Conservation (phyloP, 495 filamentous ascomycete genomes). For the Hyaloscypha bicolor region DNA sequence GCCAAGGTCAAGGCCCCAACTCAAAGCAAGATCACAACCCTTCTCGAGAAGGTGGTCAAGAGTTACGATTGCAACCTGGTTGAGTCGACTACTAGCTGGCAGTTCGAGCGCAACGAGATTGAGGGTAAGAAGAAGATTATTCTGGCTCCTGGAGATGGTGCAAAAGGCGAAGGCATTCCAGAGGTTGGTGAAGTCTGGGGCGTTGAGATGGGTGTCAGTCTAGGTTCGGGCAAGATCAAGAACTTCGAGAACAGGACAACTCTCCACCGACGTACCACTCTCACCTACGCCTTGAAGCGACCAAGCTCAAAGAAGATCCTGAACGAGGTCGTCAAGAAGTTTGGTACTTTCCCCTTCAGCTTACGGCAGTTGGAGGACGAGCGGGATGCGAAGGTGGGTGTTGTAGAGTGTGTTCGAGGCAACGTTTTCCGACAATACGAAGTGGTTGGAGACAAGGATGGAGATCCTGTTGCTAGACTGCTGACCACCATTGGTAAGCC, state of each 20-base stretch:
- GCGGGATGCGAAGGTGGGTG: slow-evolving; percentile 91
- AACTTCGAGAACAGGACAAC: slow-evolving; percentile 82
- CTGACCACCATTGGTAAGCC: slow-evolving; percentile 88
- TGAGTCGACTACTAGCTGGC: slow-evolving; percentile 96
- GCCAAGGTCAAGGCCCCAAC: slow-evolving; percentile 76
- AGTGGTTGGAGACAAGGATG: slow-evolving; percentile 89
- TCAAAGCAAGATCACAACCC: slow-evolving; percentile 79
- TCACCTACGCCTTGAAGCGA: slow-evolving; percentile 88
- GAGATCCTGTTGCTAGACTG: slow-evolving; percentile 76
- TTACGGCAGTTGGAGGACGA: slow-evolving; percentile 96
- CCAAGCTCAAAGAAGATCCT: slow-evolving; percentile 87
- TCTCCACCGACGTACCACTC: slow-evolving; percentile 87
- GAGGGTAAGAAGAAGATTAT: slow-evolving; percentile 99
- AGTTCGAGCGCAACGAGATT: slow-evolving; percentile 95
- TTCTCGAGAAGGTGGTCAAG: slow-evolving; percentile 90
- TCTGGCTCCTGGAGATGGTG: slow-evolving; percentile 77
- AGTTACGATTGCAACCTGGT: slow-evolving; percentile 90
- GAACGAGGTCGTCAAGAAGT: slow-evolving; percentile 93
- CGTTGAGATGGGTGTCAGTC: slow-evolving; percentile 89
- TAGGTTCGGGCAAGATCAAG: slow-evolving; percentile 94
- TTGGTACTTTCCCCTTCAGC: slow-evolving; percentile 96
- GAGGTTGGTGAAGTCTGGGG: slow-evolving; percentile 97
- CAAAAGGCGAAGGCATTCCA: slow-evolving; percentile 88
- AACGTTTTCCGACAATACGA: slow-evolving; percentile 95
- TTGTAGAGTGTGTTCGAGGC: slow-evolving; percentile 90